Evolutionary conservation across 2,329 filamentous ascomycete species (phyloP), one percentile per base, ranked within the genome.

Genomic region (Hymenoscyphus albidus): DNA sequence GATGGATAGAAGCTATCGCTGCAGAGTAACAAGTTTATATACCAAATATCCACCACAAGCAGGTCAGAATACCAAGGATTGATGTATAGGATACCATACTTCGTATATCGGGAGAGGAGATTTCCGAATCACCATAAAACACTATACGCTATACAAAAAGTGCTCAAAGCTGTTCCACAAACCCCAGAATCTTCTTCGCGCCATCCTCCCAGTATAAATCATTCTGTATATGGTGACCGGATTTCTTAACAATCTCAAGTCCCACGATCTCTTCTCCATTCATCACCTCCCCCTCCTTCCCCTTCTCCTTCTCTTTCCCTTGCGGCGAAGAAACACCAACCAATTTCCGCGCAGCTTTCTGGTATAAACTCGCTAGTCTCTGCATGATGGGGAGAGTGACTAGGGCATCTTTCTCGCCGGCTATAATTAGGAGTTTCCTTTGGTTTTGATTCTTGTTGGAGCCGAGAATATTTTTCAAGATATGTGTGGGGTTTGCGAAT

Each of bases 141-240:
- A 3, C 27, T 27, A 27, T 1, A 27, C 27, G 27, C 10, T 6
- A 44, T n/a, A 48, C 22, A 27, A 27, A 27, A 27, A 27, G 27
- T 27, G 27, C 27, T 54, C 42, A 61, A 62, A 63, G 57, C 40
- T 42, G 56, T 27, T 59, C 16, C 51, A 70, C 51, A 63, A 65
- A 79, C 9, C 59, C 61, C 44, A 73, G 63, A 16, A 80, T 61
- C 59, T 69, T 73, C 62, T 72, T 68, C 2, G 75, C 76, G 3
- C 76, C 77, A n/a, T 70, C 71, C 58, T 76, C 70, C 74, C 75
- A 78, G 58, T 74, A 71, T 1, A 75, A 64, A 69, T 79, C 77
- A 67, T 80, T 77, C 66, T 79, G 77, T 57, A 79, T 62, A 73
- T 80, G 78, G 72, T 80, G 78, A 5, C 75, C 77, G n/a, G n/a